Percentiles rank a stretch among this genome's conserved stretches.
phyloP scores from a whole-genome alignment of 441 rosid species.

The Raphanus hybrid region DNA sequence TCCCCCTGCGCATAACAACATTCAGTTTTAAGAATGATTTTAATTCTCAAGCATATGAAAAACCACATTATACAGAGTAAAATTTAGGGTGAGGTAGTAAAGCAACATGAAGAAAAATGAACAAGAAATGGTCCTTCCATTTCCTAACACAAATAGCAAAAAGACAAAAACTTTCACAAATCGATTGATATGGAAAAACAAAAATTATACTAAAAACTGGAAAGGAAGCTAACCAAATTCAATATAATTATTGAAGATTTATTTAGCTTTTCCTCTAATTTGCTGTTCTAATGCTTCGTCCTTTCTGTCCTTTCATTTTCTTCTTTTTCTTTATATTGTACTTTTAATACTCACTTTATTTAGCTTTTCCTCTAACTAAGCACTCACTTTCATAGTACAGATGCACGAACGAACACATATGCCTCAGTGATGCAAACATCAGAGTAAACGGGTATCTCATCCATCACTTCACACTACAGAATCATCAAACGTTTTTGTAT shows the following conservation, averaged over 20 bases:
- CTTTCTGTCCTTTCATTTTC: constrained; percentile 3
- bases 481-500: constrained; percentile 6
- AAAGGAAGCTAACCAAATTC: too few relatives aligned
- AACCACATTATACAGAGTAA: constrained; percentile 6
- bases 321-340: constrained; percentile 8
- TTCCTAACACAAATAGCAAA: too few relatives aligned
- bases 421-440: constrained; percentile 33
- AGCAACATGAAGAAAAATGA: constrained; percentile 26
- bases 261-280: constrained; percentile 8
- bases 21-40: not conserved
- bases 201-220: too few relatives aligned
- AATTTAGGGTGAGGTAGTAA: not conserved
- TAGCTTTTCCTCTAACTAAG: constrained; percentile 15
- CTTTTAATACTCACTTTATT: constrained; percentile 25
- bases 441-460: constrained; percentile 35
- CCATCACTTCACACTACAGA: constrained; percentile 31
- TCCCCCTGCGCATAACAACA: constrained; percentile 63
- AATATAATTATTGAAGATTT: not conserved
- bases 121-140: constrained; percentile 18
- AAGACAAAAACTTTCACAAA: too few relatives aligned
- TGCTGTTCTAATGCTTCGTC: constrained; percentile 21
- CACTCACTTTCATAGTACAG: constrained; percentile 44
- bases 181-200: too few relatives aligned
- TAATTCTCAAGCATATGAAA: not conserved
- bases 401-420: constrained; percentile 42